Conservation (phyloP, 371 early-diverging fungal genomes). For the Gilbertella persicaria region DNA sequence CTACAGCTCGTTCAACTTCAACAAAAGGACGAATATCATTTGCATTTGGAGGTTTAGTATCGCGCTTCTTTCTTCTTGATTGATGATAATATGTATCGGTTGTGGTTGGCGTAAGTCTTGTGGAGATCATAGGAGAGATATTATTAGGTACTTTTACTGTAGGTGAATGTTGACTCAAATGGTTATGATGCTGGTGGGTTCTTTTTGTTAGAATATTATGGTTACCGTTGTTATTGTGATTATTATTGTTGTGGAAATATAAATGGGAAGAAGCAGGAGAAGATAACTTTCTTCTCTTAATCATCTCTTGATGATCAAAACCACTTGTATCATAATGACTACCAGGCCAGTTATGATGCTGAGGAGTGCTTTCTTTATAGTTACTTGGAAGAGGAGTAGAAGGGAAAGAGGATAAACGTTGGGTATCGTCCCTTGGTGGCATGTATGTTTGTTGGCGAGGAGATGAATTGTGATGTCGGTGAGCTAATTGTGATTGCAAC, state of each 20-base stretch:
- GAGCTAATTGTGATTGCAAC: neutral
- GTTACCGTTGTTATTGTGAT: neutral
- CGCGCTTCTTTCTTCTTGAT: constrained; percentile 40
- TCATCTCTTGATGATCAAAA: constrained; percentile 11
- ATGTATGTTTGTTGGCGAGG: neutral
- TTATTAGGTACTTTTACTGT: neutral
- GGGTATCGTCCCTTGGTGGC: constrained; percentile 8
- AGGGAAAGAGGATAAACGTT: constrained; percentile 12
- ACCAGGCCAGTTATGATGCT: constrained; percentile 27
- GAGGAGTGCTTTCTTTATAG: constrained; percentile 4
- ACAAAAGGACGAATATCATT: constrained; percentile 39
- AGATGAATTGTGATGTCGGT: neutral
- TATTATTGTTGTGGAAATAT: no score
- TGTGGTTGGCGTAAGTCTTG: neutral
- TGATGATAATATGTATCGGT: constrained; percentile 40
- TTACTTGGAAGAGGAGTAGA: constrained; percentile 5
- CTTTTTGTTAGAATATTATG: neutral
- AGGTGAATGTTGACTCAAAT: neutral
- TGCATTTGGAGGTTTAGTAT: constrained; percentile 44
- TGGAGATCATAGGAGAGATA: neutral
- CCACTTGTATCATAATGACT: constrained; percentile 19
- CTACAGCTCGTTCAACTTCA: constrained; percentile 59
- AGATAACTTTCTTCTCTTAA: constrained; percentile 11
- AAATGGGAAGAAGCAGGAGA: neutral
- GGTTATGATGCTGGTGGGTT: neutral